phyloP scores from a whole-genome alignment of 257 asterid species.

The Primulina eburnea region DNA sequence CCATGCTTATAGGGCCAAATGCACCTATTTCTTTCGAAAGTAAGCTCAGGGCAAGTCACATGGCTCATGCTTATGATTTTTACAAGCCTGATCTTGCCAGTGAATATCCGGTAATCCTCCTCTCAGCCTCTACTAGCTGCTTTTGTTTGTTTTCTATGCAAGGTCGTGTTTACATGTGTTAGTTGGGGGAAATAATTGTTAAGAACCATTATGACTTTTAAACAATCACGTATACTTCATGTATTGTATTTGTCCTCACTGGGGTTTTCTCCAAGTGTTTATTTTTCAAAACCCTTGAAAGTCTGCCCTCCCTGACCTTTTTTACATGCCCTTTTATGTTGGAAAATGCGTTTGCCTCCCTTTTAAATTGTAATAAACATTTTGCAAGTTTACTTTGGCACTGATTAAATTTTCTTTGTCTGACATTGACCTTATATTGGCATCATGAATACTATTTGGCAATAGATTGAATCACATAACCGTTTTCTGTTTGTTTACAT shows the following conservation, averaged over 20 bases:
- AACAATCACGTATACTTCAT: neutral
- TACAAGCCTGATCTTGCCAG: constrained; percentile 99
- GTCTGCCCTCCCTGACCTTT: neutral
- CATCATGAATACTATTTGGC: neutral
- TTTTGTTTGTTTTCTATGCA: neutral
- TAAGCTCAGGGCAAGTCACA: constrained; percentile 92
- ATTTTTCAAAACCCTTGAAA: neutral
- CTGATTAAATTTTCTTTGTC: neutral
- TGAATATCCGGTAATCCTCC: constrained; percentile 84
- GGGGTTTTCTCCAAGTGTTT: neutral
- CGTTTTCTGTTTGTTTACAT: constrained; percentile 18
- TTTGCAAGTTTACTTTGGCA: neutral
- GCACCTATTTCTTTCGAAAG: constrained; percentile 96
- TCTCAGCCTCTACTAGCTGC: constrained; percentile 15
- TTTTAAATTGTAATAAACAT: too few relatives aligned
- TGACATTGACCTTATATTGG: too few relatives aligned
- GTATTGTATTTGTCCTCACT: neutral
- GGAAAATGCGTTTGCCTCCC: neutral
- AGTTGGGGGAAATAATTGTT: too few relatives aligned
- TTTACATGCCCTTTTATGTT: neutral
- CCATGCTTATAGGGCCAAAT: constrained; percentile 96
- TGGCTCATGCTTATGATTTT: constrained; percentile 94
- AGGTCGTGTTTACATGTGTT: neutral
- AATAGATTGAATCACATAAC: neutral
- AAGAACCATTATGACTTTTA: neutral